Evolutionary conservation across 129 eudicot genomes (phyloP).

Genomic region (Arctium lappa): DNA sequence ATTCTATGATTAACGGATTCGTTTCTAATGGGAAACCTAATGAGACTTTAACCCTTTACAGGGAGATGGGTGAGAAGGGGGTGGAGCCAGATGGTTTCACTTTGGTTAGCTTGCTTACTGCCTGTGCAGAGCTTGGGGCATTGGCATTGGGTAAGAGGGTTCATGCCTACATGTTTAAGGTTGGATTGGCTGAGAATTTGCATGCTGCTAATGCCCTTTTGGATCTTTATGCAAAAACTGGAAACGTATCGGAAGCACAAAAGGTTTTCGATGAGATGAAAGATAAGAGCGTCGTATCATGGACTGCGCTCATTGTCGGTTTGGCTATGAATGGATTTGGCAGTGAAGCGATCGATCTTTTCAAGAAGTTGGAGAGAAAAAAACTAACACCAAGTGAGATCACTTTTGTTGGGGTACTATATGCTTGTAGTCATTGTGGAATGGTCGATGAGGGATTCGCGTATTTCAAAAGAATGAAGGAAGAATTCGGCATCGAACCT

Average conservation of each 20-base stretch:
- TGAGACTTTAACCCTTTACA: constrained; percentile 54
- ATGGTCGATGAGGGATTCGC: constrained; percentile 75
- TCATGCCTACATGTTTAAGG: constrained; percentile 69
- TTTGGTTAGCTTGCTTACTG: constrained; percentile 78
- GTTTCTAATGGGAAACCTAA: constrained; percentile 66
- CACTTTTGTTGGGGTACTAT: constrained; percentile 85
- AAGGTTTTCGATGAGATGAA: constrained; percentile 59
- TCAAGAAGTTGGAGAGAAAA: constrained; percentile 47
- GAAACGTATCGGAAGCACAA: constrained; percentile 62
- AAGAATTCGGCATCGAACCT: constrained; percentile 58
- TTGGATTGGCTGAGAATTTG: constrained; percentile 61
- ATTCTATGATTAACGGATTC: constrained; percentile 78
- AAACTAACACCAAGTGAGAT: constrained; percentile 62
- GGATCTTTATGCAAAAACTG: constrained; percentile 78
- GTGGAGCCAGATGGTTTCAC: constrained; percentile 90
- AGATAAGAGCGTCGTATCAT: constrained; percentile 68
- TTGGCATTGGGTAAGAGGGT: constrained; percentile 72
- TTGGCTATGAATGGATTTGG: constrained; percentile 85
- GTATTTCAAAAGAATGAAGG: constrained; percentile 60
- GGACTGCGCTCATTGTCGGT: constrained; percentile 84
- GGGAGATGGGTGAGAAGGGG: constrained; percentile 56
- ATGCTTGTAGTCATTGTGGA: constrained; percentile 97
- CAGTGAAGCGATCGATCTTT: constrained; percentile 54
- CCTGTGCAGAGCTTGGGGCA: constrained; percentile 84
- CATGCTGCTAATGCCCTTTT: constrained; percentile 84